A percentile compares a stretch with the other conserved stretches of the same genome.
Conservation (phyloP, 306 rosid genomes). For the Quercus cerris region DNA sequence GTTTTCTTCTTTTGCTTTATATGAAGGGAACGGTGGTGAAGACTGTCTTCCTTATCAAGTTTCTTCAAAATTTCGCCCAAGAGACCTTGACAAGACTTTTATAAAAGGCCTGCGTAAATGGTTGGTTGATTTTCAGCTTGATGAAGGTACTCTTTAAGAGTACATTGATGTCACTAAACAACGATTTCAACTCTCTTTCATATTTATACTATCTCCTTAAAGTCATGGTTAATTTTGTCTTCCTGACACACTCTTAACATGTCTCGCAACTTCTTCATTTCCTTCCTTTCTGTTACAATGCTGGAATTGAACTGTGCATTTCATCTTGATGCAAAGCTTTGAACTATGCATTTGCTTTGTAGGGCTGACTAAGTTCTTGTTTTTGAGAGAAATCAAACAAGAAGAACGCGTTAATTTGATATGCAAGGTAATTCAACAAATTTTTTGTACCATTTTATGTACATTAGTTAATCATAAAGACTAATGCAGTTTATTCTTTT, state of each 20-base stretch:
- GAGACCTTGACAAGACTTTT: conserved; percentile 31
- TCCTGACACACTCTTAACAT: not conserved
- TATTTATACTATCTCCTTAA: not conserved
- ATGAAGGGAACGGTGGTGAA: conserved; percentile 36
- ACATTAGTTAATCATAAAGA: not conserved
- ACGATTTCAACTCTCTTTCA: not conserved
- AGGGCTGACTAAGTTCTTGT: conserved; percentile 40
- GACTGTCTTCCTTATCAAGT: conserved; percentile 49
- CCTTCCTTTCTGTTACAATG: not conserved
- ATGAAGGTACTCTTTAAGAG: conserved; percentile 43
- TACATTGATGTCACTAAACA: not conserved
- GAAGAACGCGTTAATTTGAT: conserved; percentile 42
- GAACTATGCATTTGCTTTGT: conserved; percentile 19
- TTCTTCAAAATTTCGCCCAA: conserved; percentile 32
- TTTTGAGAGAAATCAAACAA: conserved; percentile 45
- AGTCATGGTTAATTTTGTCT: not conserved
- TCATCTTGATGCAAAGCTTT: not conserved
- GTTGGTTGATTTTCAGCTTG: conserved; percentile 34
- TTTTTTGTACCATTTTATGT: not conserved
- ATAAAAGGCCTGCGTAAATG: conserved; percentile 55
- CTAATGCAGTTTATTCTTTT: not conserved
- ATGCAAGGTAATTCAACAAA: conserved; percentile 58
- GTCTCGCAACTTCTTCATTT: not conserved
- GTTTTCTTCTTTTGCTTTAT: conserved; percentile 63
- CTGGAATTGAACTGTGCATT: not conserved